Conservation (phyloP, 192 early-diverging fungal species). For the Coemansia erecta region DNA sequence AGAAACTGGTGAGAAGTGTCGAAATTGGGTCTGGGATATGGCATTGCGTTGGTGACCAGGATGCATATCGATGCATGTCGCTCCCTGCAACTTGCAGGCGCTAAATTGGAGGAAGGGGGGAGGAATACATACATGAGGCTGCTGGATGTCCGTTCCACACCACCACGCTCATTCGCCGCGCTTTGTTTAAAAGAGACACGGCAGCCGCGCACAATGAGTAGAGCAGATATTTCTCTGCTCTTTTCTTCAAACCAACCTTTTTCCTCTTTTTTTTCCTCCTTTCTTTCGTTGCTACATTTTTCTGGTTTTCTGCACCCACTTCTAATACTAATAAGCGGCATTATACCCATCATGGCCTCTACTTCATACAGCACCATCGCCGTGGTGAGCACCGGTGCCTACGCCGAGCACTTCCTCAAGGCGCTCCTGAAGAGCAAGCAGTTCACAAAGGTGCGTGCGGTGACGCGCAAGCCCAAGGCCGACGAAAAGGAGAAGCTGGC, state of each 20-base stretch:
- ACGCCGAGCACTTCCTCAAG: constrained; percentile 29
- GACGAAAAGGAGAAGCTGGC: constrained; percentile 18
- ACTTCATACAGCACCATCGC: constrained; percentile 26
- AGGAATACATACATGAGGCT: no score
- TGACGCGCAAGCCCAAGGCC: constrained; percentile 22
- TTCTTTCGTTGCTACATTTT: neutral
- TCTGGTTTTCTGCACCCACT: neutral
- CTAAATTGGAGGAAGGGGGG: no score
- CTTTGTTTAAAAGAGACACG: no score
- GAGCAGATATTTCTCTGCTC: no score
- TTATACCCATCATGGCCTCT: neutral
- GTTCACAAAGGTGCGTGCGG: constrained; percentile 31
- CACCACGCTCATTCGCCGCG: no score
- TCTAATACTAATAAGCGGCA: no score
- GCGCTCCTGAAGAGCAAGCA: constrained; percentile 16
- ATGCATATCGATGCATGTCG: neutral
- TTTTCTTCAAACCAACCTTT: neutral
- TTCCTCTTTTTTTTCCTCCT: neutral
- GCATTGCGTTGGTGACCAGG: neutral
- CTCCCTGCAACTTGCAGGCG: no score
- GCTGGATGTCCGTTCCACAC: no score
- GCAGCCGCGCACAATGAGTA: no score
- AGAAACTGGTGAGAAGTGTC: no score
- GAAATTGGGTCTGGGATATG: no score
- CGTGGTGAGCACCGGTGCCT: constrained; percentile 43